Evolutionary conservation across 495 filamentous ascomycete species (phyloP), one percentile per base, ranked within the genome.

Genomic region (Podospora pseudocomata): DNA sequence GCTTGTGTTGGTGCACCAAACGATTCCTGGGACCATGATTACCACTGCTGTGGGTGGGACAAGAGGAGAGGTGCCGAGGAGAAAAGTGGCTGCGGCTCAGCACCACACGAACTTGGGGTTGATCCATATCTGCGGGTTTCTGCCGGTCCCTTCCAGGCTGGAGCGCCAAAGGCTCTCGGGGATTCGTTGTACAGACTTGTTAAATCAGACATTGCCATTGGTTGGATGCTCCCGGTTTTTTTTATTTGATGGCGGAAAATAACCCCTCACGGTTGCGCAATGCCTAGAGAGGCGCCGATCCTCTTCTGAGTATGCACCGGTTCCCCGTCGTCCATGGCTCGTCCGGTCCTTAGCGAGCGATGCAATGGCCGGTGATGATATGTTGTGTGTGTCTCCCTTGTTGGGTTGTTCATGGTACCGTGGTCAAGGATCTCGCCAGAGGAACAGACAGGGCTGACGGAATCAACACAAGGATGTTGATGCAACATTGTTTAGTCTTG

Each of bases 391-490:
- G 39, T 49, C 39, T 49, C 39, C 39, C 39, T 49, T 49, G 39
- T 49, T 49, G 39, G 39, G 13, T 49, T 11, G 15, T 49, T 11
- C 5, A 49, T 13, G 9, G 23, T 23, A 23, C 23, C 23, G 23
- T 23, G 1, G 13, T 49, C 39, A 49, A 18, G 39, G 39, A 49
- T 49, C 5, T 13, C 5, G 39, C 5, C 15, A 16, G 7, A 49
- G 39, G 39, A 16, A 18, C 39, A 49, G 39, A 49, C 39, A 49
- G 39, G 39, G 39, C 55, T 58, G 55, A 11, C 23, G 9, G 55
- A n/a, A 58, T 58, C 55, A 26, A 58, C 55, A 26, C 55, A 58
- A 58, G 55, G 55, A 58, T 58, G 55, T 20, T 58, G 55, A 56
- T 56, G 54, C 54, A 56, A 56, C 54, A 9, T 15, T 56, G 30